Evolutionary conservation across 2,329 filamentous ascomycete genomes (phyloP).

Genomic region (Talaromyces sp.): DNA sequence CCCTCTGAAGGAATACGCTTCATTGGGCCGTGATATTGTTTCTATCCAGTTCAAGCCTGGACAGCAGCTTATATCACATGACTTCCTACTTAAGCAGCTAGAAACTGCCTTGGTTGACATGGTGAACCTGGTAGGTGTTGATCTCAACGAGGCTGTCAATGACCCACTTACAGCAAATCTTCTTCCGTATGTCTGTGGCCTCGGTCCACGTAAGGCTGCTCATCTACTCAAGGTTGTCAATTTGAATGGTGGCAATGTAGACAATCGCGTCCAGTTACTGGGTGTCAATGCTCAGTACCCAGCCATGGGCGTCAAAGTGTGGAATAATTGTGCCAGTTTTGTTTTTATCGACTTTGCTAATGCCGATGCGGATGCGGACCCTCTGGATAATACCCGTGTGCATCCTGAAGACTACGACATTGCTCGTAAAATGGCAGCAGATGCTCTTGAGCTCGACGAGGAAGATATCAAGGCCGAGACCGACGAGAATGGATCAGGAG

Average conservation of each 20-base stretch:
- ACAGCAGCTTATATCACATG: conserved; percentile 83
- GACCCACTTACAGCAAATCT: conserved; percentile 84
- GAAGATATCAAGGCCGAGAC: conserved; percentile 96
- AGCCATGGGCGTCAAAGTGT: conserved; percentile 86
- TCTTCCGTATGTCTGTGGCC: conserved; percentile 84
- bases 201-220: conserved; percentile 88
- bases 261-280: conserved; percentile 82
- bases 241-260: conserved; percentile 82
- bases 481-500: conserved; percentile 84
- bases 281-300: conserved; percentile 81
- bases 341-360: conserved; percentile 85
- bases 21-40: conserved; percentile 81
- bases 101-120: conserved; percentile 99
- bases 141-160: conserved; percentile 86
- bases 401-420: conserved; percentile 99
- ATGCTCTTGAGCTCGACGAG: conserved; percentile 93
- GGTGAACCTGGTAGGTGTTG: conserved; percentile 94
- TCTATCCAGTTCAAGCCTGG: conserved; percentile 88
- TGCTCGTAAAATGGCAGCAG: conserved; percentile 96
- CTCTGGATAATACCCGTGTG: conserved; percentile 93
- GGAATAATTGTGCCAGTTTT: conserved; percentile 97
- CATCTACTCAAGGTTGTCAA: conserved; percentile 87
- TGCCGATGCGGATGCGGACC: conserved; percentile 81
- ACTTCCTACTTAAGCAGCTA: conserved; percentile 81
- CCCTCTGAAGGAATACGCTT: conserved; percentile 94